phyloP scores from a whole-genome alignment of 2,329 filamentous ascomycete species.

The Ophiostoma sp. region DNA sequence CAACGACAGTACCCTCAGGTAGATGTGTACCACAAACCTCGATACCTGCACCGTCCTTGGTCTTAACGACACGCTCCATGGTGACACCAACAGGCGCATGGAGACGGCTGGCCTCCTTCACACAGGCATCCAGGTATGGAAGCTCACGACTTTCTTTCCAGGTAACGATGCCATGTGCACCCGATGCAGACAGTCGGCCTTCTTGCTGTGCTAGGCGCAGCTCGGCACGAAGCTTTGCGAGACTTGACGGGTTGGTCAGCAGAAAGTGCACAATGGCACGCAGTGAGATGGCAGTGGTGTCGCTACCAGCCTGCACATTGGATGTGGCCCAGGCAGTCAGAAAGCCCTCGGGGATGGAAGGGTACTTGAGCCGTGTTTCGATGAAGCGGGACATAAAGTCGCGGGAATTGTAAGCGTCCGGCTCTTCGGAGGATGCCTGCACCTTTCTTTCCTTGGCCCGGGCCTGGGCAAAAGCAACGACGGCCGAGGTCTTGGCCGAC shows the following conservation, averaged over 20 bases:
- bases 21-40: constrained; percentile 37
- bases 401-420: not conserved
- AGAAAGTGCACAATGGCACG: constrained; percentile 36
- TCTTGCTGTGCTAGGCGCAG: constrained; percentile 30
- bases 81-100: constrained; percentile 45
- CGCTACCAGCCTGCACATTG: constrained; percentile 36
- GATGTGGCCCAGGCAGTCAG: constrained; percentile 35
- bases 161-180: constrained; percentile 13
- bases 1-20: constrained; percentile 37
- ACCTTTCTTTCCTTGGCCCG: not conserved
- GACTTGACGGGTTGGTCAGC: constrained; percentile 32
- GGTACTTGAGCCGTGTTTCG: constrained; percentile 30
- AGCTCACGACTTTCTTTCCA: constrained; percentile 31
- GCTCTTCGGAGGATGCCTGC: not conserved
- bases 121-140: constrained; percentile 46
- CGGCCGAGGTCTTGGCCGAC: constrained; percentile 20
- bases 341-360: constrained; percentile 20
- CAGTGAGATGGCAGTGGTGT: constrained; percentile 36
- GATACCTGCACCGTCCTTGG: constrained; percentile 32
- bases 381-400: constrained; percentile 33
- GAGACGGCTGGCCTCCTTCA: constrained; percentile 48
- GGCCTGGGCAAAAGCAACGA: constrained; percentile 21
- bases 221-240: constrained; percentile 34
- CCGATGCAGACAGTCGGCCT: constrained; percentile 4
- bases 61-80: constrained; percentile 44